Evolutionary conservation across 805 yeast genomes (phyloP).

Genomic region (Wickerhamiella shivajii): DNA sequence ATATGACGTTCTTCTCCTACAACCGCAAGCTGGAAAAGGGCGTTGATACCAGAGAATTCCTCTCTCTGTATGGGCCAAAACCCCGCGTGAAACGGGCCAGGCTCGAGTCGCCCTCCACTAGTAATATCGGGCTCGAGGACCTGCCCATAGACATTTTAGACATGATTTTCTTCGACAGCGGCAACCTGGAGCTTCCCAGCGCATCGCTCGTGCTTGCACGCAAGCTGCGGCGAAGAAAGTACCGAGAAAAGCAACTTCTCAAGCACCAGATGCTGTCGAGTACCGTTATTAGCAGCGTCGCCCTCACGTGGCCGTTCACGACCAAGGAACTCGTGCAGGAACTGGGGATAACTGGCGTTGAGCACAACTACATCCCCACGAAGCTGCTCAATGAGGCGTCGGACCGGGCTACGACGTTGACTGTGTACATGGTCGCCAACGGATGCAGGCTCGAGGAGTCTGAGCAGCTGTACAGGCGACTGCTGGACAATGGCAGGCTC

Average conservation of each 20-base stretch:
- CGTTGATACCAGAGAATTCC: no score
- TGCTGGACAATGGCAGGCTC: slow-evolving; percentile 5
- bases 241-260: slow-evolving; percentile 17
- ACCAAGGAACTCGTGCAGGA: slow-evolving; percentile 17
- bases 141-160: slow-evolving; percentile 33
- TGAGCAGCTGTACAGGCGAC: slow-evolving; percentile 6
- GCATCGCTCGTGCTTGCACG: slow-evolving; percentile 23
- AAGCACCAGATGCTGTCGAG: slow-evolving; percentile 9
- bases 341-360: slow-evolving; percentile 60
- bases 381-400: no score
- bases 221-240: slow-evolving; percentile 20
- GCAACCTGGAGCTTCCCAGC: slow-evolving; percentile 27
- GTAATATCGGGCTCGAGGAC: no score
- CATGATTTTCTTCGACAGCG: slow-evolving; percentile 28
- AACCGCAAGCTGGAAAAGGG: no score
- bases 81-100: no score
- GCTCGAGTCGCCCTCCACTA: no score
- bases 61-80: no score
- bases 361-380: slow-evolving; percentile 78
- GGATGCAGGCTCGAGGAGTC: slow-evolving; percentile 14
- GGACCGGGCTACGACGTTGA: no score
- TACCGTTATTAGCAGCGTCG: slow-evolving; percentile 13
- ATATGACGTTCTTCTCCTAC: no score
- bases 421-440: no score
- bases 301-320: slow-evolving; percentile 18